Percentiles rank a stretch among this genome's conserved stretches.
Conservation (phyloP, 2,329 filamentous ascomycete genomes). For the Akanthomyces uredinophilus region DNA sequence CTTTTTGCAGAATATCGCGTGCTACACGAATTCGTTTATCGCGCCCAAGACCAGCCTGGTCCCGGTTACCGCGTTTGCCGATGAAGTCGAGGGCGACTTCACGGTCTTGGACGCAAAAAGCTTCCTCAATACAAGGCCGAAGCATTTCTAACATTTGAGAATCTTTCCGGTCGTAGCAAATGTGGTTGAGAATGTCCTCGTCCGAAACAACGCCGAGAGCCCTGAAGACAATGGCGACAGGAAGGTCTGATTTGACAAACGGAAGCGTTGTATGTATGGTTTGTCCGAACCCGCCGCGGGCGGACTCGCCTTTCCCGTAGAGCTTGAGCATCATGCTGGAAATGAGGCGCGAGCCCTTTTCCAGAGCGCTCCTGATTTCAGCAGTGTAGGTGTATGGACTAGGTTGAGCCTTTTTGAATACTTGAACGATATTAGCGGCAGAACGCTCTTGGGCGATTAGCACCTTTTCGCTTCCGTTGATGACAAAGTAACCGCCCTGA, state of each 20-base stretch:
- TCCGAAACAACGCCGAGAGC: slow-evolving; percentile 94
- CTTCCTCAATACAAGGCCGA: slow-evolving; percentile 94
- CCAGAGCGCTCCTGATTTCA: slow-evolving; percentile 91
- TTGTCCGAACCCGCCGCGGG: slow-evolving; percentile 70
- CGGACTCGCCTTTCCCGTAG: slow-evolving; percentile 78
- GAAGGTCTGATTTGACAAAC: slow-evolving; percentile 89
- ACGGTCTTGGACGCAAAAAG: slow-evolving; percentile 90
- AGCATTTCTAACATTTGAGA: slow-evolving; percentile 97
- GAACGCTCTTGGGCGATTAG: slow-evolving; percentile 96
- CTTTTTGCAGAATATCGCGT: slow-evolving; percentile 92
- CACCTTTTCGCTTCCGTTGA: slow-evolving; percentile 98
- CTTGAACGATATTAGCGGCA: slow-evolving; percentile 96
- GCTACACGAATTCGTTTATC: slow-evolving; percentile 91
- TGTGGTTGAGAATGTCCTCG: slow-evolving; percentile 95
- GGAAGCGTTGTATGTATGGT: slow-evolving; percentile 88
- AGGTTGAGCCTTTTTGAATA: slow-evolving; percentile 96
- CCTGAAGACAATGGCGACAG: slow-evolving; percentile 91
- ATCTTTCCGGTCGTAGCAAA: slow-evolving; percentile 92
- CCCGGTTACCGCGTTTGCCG: slow-evolving; percentile 75
- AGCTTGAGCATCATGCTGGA: slow-evolving; percentile 90
- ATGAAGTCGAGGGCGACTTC: slow-evolving; percentile 95
- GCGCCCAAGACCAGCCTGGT: slow-evolving; percentile 58
- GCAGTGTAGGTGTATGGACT: slow-evolving; percentile 89
- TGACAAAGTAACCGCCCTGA: slow-evolving; percentile 97
- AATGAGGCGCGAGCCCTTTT: slow-evolving; percentile 92